Base-by-base conservation (phyloP, 108 stramenopile genomes). In the Bacterosira constricta region DNA sequence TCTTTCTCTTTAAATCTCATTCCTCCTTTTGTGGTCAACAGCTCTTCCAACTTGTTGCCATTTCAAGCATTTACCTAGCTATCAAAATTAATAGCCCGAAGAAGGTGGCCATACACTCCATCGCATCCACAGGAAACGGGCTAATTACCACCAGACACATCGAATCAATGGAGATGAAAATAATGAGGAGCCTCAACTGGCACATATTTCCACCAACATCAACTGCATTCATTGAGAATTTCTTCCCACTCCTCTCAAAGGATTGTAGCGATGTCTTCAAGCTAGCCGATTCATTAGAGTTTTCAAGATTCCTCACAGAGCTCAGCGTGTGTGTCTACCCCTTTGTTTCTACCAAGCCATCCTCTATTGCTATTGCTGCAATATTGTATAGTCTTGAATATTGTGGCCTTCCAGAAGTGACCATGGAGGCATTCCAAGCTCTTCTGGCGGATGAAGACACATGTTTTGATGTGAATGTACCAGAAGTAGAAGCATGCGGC, bases 361-460 rank as follows among this genome's bases (percentile, higher is more conserved):
- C 73, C 7, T 66, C 58, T 0, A 52, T 75, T 60, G 73, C 73
- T 26, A 66, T 75, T 36, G 73, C 73, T 2, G 65, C 73, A n/a
- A 75, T 58, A 23, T 18, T 66, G 10, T 46, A 51, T 30, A 50
- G 64, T 18, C 59, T 75, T 30, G 64, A 66, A 13, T 65, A 75
- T 58, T 75, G 39, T 17, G 34, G 30, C 1, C 50, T 75, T 27
- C 45, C 57, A 15, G 20, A 47, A 13, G 39, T 59, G 10, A 37
- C 21, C 1, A 9, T 29, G 21, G 59, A 61, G 3, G 18, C 50
- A 11, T 52, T 61, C 46, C 49, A 52, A 38, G 15, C 21, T 32
- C 2, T 21, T n/a, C 17, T 32, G 15, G 27, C 18, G 5, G 34
- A 5, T 3, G 34, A n/a, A n/a, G n/a, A n/a, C n/a, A n/a, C 49